These are phyloP conservation scores for Brasenia schreberi DNA, from an alignment of 164 flowering plant species.

Conservation along the genomic window DNA sequence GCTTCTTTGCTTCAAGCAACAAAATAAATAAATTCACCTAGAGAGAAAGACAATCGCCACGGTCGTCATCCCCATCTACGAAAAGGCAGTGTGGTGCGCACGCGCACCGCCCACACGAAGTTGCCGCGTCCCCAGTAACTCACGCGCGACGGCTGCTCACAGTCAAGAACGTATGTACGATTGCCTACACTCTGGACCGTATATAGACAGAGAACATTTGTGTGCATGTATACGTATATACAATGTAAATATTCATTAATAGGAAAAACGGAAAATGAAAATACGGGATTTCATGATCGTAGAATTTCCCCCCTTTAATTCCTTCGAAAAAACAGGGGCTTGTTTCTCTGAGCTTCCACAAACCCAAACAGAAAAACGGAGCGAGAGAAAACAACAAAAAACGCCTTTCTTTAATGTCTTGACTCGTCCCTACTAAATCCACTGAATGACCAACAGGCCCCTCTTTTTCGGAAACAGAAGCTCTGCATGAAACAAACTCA, in stretches of 20 bases:
- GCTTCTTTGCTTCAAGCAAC: no score
- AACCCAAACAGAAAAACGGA: not conserved
- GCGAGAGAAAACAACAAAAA: not conserved
- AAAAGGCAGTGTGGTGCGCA: not conserved
- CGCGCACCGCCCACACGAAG: not conserved
- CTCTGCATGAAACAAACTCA: no score
- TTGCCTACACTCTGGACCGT: not conserved
- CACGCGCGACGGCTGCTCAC: not conserved
- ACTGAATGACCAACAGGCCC: not conserved
- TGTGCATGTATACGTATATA: not conserved
- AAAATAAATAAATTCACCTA: no score
- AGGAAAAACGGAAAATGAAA: no score
- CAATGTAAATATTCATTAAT: not conserved
- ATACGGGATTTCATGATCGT: not conserved
- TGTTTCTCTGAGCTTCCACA: not conserved
- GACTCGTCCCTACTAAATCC: not conserved
- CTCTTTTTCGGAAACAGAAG: not conserved
- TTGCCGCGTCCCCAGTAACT: not conserved
- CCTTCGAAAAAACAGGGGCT: not conserved
- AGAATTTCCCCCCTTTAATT: not conserved
- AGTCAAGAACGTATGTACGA: not conserved
- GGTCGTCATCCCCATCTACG: not conserved
- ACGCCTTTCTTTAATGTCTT: not conserved
- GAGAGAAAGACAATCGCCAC: not conserved
- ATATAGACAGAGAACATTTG: not conserved